These are phyloP conservation scores for Fragaria vesca DNA, from an alignment of 306 rosid genomes.

Conservation along the genomic window DNA sequence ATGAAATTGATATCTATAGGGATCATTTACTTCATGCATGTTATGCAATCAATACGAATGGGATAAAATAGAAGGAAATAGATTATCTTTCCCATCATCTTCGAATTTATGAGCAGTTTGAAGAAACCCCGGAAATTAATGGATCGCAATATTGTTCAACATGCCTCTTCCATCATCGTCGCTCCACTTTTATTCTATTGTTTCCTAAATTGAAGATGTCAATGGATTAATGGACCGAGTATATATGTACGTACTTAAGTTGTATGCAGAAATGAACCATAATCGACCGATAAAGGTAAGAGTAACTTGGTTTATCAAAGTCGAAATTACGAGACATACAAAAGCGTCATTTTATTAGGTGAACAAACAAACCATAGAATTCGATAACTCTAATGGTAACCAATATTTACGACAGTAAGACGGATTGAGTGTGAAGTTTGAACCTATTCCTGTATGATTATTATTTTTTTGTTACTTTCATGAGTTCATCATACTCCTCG, in stretches of 20 bases:
- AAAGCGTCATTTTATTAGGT: too few species aligned
- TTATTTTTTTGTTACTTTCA: too few species aligned
- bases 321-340: too few species aligned
- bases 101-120: neutral
- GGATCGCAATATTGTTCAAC: neutral
- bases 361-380: neutral
- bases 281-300: too few species aligned
- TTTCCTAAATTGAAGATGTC: neutral
- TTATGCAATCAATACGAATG: slow-evolving; percentile 8
- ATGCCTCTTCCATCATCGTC: neutral
- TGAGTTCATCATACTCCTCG: neutral
- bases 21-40: slow-evolving; percentile 1
- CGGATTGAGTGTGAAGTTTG: neutral
- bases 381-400: neutral
- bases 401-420: neutral
- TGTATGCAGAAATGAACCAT: too few species aligned
- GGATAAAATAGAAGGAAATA: neutral
- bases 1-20: neutral
- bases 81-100: neutral
- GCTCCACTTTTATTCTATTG: neutral
- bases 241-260: too few species aligned
- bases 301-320: too few species aligned
- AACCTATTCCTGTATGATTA: neutral
- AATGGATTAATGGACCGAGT: too few species aligned
- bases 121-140: slow-evolving; percentile 2